Percentiles rank a stretch among this genome's conserved stretches.
These are phyloP conservation scores for Gossypium sturtianum DNA, from an alignment of 345 rosid genomes.

Conservation along the genomic window DNA sequence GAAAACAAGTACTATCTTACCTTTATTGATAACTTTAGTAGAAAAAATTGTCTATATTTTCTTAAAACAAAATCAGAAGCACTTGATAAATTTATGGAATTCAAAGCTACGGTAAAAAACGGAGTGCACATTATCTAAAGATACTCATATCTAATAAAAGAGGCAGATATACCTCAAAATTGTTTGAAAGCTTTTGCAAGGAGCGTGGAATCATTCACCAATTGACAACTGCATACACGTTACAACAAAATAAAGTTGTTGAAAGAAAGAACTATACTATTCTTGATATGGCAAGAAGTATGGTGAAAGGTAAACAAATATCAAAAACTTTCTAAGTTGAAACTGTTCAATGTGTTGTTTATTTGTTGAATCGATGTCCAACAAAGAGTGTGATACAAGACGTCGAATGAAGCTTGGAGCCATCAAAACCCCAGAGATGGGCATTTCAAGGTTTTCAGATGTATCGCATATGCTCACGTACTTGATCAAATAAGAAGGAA, in stretches of 20 bases:
- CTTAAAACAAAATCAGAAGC: too few species aligned
- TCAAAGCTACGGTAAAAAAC: too few species aligned
- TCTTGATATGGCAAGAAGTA: not conserved
- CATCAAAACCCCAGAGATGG: not conserved
- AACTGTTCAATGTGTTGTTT: too few species aligned
- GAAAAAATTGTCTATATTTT: too few species aligned
- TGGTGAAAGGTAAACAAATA: not conserved
- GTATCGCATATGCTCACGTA: not conserved
- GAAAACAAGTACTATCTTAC: too few species aligned
- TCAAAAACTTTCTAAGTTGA: too few species aligned
- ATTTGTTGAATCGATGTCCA: too few species aligned
- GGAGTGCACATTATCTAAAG: too few species aligned
- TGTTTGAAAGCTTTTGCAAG: not conserved
- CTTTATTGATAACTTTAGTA: too few species aligned
- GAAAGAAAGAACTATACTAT: not conserved
- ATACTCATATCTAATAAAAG: not conserved
- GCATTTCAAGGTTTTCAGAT: not conserved
- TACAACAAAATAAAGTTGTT: not conserved
- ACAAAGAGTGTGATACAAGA: too few species aligned
- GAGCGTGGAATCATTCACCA: not conserved
- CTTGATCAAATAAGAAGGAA: not conserved
- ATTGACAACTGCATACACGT: not conserved
- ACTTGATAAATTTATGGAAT: too few species aligned
- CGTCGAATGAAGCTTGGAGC: not conserved
- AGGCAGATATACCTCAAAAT: not conserved